A percentile compares a stretch with the other conserved stretches of the same genome.
Conservation (phyloP, 345 rosid species). For the Hirschfeldia incana region DNA sequence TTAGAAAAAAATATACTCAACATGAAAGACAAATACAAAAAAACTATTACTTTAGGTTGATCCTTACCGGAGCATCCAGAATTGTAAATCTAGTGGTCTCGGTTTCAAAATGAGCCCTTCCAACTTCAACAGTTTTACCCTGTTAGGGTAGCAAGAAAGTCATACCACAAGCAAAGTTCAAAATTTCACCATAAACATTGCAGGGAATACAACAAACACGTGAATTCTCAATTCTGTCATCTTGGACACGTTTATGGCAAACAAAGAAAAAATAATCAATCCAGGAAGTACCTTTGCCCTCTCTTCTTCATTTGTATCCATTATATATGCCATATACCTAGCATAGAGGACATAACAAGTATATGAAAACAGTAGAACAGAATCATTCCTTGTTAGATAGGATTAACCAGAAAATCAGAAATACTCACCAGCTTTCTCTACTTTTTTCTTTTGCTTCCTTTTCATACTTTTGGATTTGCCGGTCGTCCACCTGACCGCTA, state of each 20-base stretch:
- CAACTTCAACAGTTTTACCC: conserved; percentile 99
- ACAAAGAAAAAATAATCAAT: conserved; percentile 12
- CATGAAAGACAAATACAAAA: background rate
- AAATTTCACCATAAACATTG: background rate
- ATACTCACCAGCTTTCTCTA: conserved; percentile 89
- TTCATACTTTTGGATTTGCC: conserved; percentile 93
- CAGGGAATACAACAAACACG: background rate
- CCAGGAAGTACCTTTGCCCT: conserved; percentile 62
- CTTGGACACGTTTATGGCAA: background rate
- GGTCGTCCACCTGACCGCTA: conserved; percentile 95
- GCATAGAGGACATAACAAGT: conserved; percentile 18
- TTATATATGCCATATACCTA: conserved; percentile 99
- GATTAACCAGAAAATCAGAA: background rate
- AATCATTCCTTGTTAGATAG: background rate
- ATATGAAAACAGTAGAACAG: background rate
- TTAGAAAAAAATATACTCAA: conserved; percentile 3
- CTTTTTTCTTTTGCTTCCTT: conserved; percentile 98
- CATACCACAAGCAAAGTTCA: background rate
- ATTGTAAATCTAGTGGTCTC: conserved; percentile 93
- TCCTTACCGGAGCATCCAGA: conserved; percentile 96
- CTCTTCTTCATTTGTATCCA: conserved; percentile 99
- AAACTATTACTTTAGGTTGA: background rate
- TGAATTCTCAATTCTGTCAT: background rate
- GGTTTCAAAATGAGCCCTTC: conserved; percentile 97
- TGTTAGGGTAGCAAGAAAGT: conserved; percentile 27